Conservation (phyloP, 1,284 basidiomycete species). For the Schizophyllum amplum region DNA sequence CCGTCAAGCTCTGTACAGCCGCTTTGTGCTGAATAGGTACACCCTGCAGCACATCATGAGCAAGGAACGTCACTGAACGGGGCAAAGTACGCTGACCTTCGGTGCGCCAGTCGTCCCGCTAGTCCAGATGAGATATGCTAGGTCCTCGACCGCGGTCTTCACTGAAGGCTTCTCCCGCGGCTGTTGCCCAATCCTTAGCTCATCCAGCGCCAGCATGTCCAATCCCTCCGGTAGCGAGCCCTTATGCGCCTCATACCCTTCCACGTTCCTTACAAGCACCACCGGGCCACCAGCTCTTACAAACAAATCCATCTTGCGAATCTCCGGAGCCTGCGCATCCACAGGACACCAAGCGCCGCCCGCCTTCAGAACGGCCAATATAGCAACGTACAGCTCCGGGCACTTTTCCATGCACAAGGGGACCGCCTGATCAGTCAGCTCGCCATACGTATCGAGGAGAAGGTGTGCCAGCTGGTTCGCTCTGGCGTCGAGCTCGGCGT, state of each 20-base stretch:
- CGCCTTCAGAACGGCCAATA: constrained; percentile 11
- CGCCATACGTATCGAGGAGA: constrained; percentile 4
- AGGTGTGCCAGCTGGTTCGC: constrained; percentile 7
- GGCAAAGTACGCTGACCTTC: constrained; percentile 13
- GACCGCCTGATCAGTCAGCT: constrained; percentile 8
- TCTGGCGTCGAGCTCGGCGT: constrained; percentile 3
- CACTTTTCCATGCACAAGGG: constrained; percentile 8
- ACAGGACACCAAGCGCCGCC: constrained; percentile 28
- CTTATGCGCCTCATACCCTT: not conserved
- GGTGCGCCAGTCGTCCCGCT: constrained; percentile 27
- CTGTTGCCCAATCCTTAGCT: constrained; percentile 1
- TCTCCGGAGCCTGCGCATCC: constrained; percentile 23
- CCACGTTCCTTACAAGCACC: not conserved
- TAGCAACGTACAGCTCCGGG: constrained; percentile 8
- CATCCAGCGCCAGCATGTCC: constrained; percentile 5
- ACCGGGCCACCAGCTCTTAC: constrained; percentile 1
- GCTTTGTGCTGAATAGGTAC: constrained; percentile 9
- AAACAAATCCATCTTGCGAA: constrained; percentile 22
- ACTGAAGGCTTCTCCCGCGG: not conserved
- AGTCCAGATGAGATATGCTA: constrained; percentile 26
- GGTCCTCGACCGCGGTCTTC: constrained; percentile 10
- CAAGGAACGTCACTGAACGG: too few relatives aligned
- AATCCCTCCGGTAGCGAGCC: constrained; percentile 1
- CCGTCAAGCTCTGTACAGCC: constrained; percentile 7
- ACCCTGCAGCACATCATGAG: not conserved